Evolutionary conservation across 1,284 basidiomycete species (phyloP).

Genomic region (Phellopilus nigrolimitatus): DNA sequence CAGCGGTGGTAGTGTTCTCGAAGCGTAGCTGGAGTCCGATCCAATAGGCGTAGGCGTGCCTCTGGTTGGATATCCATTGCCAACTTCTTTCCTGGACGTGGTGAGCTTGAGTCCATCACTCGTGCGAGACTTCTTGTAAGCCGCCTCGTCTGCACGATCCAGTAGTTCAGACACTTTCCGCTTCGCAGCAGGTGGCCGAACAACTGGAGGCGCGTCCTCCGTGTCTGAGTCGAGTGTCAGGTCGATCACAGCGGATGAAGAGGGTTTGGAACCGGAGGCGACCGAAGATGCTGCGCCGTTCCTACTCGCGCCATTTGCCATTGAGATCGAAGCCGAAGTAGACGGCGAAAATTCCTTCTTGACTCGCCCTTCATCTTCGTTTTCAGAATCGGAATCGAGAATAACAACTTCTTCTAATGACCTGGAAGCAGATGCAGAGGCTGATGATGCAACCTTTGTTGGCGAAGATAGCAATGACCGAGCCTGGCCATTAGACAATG

Average conservation of each 20-base stretch:
- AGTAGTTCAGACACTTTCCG: constrained; percentile 46
- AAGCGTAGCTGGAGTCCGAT: neutral
- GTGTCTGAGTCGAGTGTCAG: constrained; percentile 75
- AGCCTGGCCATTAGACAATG: constrained; percentile 21
- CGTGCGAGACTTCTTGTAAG: constrained; percentile 9
- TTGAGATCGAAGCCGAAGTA: constrained; percentile 36
- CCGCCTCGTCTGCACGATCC: constrained; percentile 26
- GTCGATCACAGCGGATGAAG: constrained; percentile 60
- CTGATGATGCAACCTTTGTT: constrained; percentile 26
- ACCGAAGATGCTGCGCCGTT: constrained; percentile 23
- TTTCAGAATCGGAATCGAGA: constrained; percentile 71
- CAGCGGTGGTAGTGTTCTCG: constrained; percentile 2
- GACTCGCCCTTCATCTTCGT: constrained; percentile 69
- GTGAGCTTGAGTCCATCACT: neutral
- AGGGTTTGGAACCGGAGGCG: constrained; percentile 23
- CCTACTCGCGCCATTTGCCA: constrained; percentile 24
- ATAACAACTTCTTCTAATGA: constrained; percentile 45
- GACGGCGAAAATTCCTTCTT: constrained; percentile 68
- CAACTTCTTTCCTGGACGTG: constrained; percentile 1
- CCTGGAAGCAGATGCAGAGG: constrained; percentile 17
- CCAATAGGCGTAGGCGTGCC: neutral
- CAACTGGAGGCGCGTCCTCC: constrained; percentile 37
- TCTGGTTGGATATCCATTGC: constrained; percentile 4
- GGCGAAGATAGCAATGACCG: constrained; percentile 23
- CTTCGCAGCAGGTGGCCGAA: constrained; percentile 37